Evolutionary conservation across 345 rosid species (phyloP), one percentile per base, ranked within the genome.

Genomic region (Raphanus sativus): DNA sequence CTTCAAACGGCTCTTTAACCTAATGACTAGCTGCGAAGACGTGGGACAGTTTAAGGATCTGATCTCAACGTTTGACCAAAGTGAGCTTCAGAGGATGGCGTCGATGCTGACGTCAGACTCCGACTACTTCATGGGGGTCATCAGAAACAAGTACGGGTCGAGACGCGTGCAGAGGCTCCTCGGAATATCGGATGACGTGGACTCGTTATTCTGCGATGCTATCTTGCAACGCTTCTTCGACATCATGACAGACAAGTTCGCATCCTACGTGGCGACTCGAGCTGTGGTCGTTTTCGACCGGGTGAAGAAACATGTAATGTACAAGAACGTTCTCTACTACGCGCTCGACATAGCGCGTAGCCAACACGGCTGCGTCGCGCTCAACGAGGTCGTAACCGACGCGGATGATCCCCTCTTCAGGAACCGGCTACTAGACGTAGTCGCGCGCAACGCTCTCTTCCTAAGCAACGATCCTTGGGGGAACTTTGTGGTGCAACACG

Each of bases 111-210:
- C 59, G 10, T 77, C 80, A 28, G 33, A 77, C 58, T 36, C 66
- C 3, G 59, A 29, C 13, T 55, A 12, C 75, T 77, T 77, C 71
- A 55, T 8, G 11, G 26, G 2, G 28, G 45, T 77, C 25, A 13
- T n/a, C 3, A 1, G 28, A 2, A 64, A 54, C 36, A 63, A 54
- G 26, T 1, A 54, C 65, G 80, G 80, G 0, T 70, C 75, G 6
- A 63, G 8, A 54, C 65, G 71, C 28, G 65, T 70, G 33, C 50
- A 70, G 34, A 70, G 38, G 15, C 75, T 77, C 48, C 70, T 77
- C 6, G 75, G 75, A 1, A 11, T 11, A 13, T 63, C 75, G 2
- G 75, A 70, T 38, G 17, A 48, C 55, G 55, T 48, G 55, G 55
- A 48, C 55, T 8, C 17, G 17, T n/a, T 48, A 17, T 48, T 48